Percentiles rank a stretch among this genome's conserved stretches.
These are phyloP conservation scores for Saccharomycopsis selenospora DNA, from an alignment of 805 yeast species.

Conservation along the genomic window DNA sequence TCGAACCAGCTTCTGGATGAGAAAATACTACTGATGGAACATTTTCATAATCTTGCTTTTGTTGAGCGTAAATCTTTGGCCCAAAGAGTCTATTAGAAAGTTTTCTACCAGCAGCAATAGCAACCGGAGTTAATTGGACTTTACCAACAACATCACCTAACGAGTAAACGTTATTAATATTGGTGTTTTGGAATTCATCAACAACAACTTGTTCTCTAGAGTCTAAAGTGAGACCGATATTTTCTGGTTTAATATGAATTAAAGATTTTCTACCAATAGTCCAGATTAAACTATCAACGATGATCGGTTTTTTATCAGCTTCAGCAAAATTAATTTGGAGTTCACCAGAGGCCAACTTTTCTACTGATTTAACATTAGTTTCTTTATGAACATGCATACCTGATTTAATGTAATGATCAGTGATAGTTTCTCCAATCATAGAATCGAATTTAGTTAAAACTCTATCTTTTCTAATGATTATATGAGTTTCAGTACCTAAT, in stretches of 20 bases:
- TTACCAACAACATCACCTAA: constrained; percentile 93
- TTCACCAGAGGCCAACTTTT: constrained; percentile 41
- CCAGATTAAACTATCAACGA: constrained; percentile 86
- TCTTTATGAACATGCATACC: constrained; percentile 78
- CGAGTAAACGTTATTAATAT: constrained; percentile 64
- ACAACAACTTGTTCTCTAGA: constrained; percentile 57
- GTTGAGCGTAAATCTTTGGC: constrained; percentile 55
- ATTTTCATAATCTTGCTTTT: constrained; percentile 78
- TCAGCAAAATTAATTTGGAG: constrained; percentile 40
- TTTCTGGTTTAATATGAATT: constrained; percentile 66
- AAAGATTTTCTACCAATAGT: constrained; percentile 86
- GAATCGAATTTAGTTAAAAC: constrained; percentile 85
- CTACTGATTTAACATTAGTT: constrained; percentile 43
- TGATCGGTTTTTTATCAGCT: constrained; percentile 37
- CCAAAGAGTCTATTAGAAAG: constrained; percentile 90
- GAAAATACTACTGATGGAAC: constrained; percentile 96
- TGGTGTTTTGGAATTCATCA: constrained; percentile 84
- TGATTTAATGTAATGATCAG: constrained; percentile 69
- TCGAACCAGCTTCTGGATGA: constrained; percentile 95
- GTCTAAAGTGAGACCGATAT: constrained; percentile 62
- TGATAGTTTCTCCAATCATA: constrained; percentile 67
- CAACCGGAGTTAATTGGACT: constrained; percentile 94
- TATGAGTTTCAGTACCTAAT: constrained; percentile 76
- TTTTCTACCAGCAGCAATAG: constrained; percentile 96
- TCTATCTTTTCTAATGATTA: constrained; percentile 86